Evolutionary conservation across 2,329 filamentous ascomycete genomes (phyloP).

Genomic region (Shiraia sp.): DNA sequence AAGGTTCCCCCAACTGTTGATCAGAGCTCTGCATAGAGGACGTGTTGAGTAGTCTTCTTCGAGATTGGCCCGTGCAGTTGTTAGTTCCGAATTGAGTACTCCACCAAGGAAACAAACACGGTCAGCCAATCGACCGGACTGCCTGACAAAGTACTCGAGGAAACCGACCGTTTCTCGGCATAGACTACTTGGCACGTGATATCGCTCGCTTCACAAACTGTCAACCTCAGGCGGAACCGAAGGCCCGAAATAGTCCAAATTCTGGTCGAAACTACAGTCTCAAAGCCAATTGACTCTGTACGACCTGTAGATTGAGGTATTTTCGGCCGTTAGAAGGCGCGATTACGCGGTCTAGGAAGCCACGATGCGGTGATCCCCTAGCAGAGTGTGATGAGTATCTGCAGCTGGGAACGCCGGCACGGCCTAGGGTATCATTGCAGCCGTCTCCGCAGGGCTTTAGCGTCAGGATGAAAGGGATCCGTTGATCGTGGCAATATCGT

Average conservation of each 20-base stretch:
- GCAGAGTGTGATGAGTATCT: slow-evolving; percentile 48
- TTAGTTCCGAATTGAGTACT: slow-evolving; percentile 28
- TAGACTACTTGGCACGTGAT: slow-evolving; percentile 43
- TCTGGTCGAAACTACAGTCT: slow-evolving; percentile 16
- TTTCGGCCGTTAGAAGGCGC: slow-evolving; percentile 41
- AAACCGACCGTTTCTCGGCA: slow-evolving; percentile 40
- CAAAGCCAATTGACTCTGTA: slow-evolving; percentile 37
- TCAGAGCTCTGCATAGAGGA: slow-evolving; percentile 19
- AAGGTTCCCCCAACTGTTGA: slow-evolving; percentile 29
- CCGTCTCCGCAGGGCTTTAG: slow-evolving; percentile 48
- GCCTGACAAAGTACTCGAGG: slow-evolving; percentile 28
- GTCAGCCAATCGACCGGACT: slow-evolving; percentile 37
- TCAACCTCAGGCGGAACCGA: slow-evolving; percentile 39
- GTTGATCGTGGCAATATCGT: slow-evolving; percentile 51
- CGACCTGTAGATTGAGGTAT: slow-evolving; percentile 46
- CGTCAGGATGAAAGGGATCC: slow-evolving; percentile 48
- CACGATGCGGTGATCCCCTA: slow-evolving; percentile 49
- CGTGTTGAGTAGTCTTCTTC: slow-evolving; percentile 17
- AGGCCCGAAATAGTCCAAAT: slow-evolving; percentile 39
- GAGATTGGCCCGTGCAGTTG: slow-evolving; percentile 22
- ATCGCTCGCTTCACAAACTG: slow-evolving; percentile 39
- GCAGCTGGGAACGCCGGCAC: slow-evolving; percentile 48
- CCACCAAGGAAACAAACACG: slow-evolving; percentile 17
- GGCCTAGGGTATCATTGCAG: slow-evolving; percentile 51
- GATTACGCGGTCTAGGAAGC: slow-evolving; percentile 51